phyloP scores from a whole-genome alignment of 345 rosid genomes.

The Syzygium grande region DNA sequence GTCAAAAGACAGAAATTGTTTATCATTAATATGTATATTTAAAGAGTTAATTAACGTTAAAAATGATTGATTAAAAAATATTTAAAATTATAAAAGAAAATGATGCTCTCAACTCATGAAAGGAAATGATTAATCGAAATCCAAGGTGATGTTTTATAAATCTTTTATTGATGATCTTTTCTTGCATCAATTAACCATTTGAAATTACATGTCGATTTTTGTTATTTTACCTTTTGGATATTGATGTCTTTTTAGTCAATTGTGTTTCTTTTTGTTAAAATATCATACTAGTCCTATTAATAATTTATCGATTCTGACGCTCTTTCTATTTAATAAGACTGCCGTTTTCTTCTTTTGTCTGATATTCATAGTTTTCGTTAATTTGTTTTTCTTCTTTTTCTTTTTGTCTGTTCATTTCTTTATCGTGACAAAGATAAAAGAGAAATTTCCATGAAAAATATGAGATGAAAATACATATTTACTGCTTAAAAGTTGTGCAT shows the following conservation, averaged over 20 bases:
- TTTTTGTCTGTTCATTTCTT: not conserved
- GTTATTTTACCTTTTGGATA: not conserved
- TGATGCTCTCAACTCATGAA: not conserved
- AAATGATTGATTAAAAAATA: not conserved
- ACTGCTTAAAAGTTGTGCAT: not conserved
- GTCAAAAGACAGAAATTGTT: not conserved
- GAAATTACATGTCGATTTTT: not conserved
- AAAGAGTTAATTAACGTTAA: not conserved
- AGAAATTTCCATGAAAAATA: accelerated
- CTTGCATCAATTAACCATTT: not conserved
- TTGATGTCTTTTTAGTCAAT: not conserved
- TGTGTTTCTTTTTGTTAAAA: not conserved
- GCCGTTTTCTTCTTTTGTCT: not conserved
- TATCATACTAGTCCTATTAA: not conserved
- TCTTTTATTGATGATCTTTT: not conserved
- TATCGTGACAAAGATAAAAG: not conserved
- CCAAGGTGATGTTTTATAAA: not conserved
- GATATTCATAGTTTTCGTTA: not conserved
- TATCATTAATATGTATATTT: not conserved
- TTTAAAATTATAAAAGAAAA: not conserved
- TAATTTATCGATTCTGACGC: not conserved
- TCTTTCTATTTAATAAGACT: not conserved
- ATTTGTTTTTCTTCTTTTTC: not conserved
- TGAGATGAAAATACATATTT: not conserved
- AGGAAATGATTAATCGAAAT: not conserved